Conservation (phyloP, 768 basidiomycete genomes). For the Macrolepiota dolichaula region DNA sequence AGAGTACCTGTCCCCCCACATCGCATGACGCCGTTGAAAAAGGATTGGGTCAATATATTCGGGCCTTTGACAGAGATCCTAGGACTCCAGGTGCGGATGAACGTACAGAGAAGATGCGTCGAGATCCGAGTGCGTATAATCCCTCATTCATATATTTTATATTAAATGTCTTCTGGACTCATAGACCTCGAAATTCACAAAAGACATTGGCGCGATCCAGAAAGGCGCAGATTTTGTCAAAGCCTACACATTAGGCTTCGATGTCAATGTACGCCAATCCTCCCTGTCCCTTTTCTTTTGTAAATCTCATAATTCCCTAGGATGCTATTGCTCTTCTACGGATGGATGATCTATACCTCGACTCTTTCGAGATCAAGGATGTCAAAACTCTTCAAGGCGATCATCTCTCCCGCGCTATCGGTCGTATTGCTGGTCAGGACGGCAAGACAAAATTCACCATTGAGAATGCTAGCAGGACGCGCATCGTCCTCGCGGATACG, state of each 20-base stretch:
- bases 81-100: conserved; percentile 96
- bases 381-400: conserved; percentile 98
- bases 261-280: conserved; percentile 71
- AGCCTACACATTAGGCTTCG: conserved; percentile 92
- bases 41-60: conserved; percentile 94
- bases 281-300: neutral
- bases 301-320: conserved; percentile 35
- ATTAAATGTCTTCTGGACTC: no score
- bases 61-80: conserved; percentile 93
- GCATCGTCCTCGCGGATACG: conserved; percentile 99
- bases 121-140: conserved; percentile 78
- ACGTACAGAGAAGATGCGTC: conserved; percentile 82
- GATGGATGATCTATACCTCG: conserved; percentile 95
- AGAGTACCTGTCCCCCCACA: conserved; percentile 93
- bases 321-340: conserved; percentile 94
- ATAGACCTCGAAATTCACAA: conserved; percentile 92
- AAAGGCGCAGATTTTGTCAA: conserved; percentile 98
- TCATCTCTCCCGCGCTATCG: conserved; percentile 97
- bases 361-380: conserved; percentile 98
- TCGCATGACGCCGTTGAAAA: conserved; percentile 95
- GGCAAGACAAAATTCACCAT: conserved; percentile 99
- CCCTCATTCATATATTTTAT: neutral
- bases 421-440: conserved; percentile 97
- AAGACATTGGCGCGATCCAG: conserved; percentile 89
- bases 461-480: conserved; percentile 93